A percentile compares a stretch with the other conserved stretches of the same genome.
Conservation (phyloP, 75 land plant species). For the Selaginella tamariscina region DNA sequence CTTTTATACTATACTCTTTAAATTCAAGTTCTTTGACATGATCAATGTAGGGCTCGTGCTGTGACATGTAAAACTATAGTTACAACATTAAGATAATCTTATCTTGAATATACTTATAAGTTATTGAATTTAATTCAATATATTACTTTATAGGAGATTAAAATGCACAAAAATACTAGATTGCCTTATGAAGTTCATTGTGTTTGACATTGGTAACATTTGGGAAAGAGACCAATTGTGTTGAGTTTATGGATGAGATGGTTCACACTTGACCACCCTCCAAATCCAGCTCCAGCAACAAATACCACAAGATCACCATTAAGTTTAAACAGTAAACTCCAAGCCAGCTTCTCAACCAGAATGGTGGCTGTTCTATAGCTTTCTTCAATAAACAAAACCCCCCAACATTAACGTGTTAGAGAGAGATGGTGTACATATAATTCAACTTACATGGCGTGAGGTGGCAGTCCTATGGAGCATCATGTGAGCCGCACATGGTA, state of each 20-base stretch:
- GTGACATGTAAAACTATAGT: too few relatives aligned
- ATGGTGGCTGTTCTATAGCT: not conserved
- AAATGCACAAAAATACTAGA: too few relatives aligned
- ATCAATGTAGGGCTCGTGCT: too few relatives aligned
- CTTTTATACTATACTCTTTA: too few relatives aligned
- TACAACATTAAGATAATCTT: too few relatives aligned
- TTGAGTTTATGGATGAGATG: not conserved
- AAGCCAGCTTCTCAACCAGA: not conserved
- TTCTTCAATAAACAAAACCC: not conserved
- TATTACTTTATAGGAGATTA: too few relatives aligned
- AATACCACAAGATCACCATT: not conserved
- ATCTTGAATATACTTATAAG: too few relatives aligned
- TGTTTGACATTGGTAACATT: conserved; percentile 3
- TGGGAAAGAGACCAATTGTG: not conserved
- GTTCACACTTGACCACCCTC: not conserved
- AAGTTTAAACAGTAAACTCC: not conserved
- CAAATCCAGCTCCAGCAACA: conserved; percentile 2
- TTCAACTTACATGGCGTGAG: not conserved
- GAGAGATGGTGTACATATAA: not conserved
- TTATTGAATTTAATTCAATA: too few relatives aligned
- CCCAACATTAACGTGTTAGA: not conserved
- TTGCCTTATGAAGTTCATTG: too few relatives aligned
- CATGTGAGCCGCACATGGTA: conserved; percentile 13
- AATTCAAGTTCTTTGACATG: too few relatives aligned
- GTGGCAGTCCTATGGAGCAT: not conserved